Base-by-base conservation (phyloP, 306 rosid genomes). In the Trifolium fragiferum region DNA sequence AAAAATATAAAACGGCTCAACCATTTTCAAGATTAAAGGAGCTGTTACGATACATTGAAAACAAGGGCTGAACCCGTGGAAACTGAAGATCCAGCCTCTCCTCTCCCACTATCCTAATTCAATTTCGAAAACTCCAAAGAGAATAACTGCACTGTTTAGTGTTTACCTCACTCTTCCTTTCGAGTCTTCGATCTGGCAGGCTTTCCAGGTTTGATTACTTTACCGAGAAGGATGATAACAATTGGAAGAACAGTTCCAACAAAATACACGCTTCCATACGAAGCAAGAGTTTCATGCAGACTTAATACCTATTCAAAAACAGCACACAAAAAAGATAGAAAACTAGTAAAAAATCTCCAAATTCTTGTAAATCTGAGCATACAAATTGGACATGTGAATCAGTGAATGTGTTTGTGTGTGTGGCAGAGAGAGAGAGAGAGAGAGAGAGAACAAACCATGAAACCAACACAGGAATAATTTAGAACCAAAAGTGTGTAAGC, bases 401-500 rank as follows among this genome's bases (percentile, higher is more conserved):
- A n/a, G n/a, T n/a, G n/a, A 30, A 2, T 30, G 74, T 33, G 60
- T 60, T 1, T 27, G 32, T 0, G 7, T 51, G 37, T 9, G 25
- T 59, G 51, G 9, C 5, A 1, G 5, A 37, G 47, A 6, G 21
- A 3, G 21, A 53, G 20, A 38, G 53, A 58, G 18, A 71, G 74
- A 73, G 86, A 80, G 77, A 78, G 75, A 72, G 43, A 61, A 84
- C 95, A 15, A 58, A 94, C 99, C 90, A 92, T 88, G 86, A 94
- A 94, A 73, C 99, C 97, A 69, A 94, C 86, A 46, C 96, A 61
- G 9, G 97, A 94, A 89, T 94, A 94, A 85, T 80, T 87, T 73
- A 94, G 92, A 84, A 94, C 98, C 95, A 94, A 40, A 53, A 92
- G 47, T 27, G 99, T 87, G 86, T 89, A 94, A 54, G 81, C 82